Evolutionary conservation across 2,329 filamentous ascomycete species (phyloP).

Genomic region (Calonectria leucothoes): DNA sequence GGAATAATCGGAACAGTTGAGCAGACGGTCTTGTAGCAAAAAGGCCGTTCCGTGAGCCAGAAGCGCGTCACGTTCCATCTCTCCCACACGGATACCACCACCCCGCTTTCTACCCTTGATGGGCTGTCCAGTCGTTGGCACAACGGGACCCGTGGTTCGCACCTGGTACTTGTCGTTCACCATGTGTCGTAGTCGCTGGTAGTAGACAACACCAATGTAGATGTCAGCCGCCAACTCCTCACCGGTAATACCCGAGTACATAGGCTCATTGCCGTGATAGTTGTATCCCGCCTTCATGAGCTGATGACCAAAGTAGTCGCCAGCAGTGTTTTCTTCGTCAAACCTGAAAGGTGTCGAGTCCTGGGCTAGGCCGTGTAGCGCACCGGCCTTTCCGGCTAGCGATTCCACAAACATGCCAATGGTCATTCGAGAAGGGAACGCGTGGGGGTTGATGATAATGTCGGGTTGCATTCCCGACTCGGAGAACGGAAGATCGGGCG

Average conservation of each 20-base stretch:
- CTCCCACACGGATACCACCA: slow-evolving; percentile 97
- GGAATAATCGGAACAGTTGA: slow-evolving; percentile 97
- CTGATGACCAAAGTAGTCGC: slow-evolving; percentile 96
- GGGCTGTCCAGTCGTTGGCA: slow-evolving; percentile 90
- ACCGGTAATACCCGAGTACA: slow-evolving; percentile 98
- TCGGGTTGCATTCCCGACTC: slow-evolving; percentile 97
- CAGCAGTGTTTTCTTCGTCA: slow-evolving; percentile 90
- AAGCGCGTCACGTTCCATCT: slow-evolving; percentile 98
- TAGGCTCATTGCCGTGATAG: slow-evolving; percentile 97
- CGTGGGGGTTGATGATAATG: slow-evolving; percentile 98
- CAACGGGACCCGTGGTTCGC: slow-evolving; percentile 92
- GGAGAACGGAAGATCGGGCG: slow-evolving; percentile 94
- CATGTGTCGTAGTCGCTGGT: slow-evolving; percentile 98
- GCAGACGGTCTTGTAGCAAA: slow-evolving; percentile 90
- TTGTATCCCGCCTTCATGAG: slow-evolving; percentile 96
- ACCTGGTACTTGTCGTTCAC: slow-evolving; percentile 99
- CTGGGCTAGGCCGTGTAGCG: slow-evolving; percentile 94
- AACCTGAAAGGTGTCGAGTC: slow-evolving; percentile 97
- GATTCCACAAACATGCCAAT: slow-evolving; percentile 99
- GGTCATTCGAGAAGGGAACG: slow-evolving; percentile 99
- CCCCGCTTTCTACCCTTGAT: slow-evolving; percentile 97
- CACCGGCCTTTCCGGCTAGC: slow-evolving; percentile 92
- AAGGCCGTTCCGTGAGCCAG: slow-evolving; percentile 96
- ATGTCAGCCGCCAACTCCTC: slow-evolving; percentile 95
- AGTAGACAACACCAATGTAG: slow-evolving; percentile 97